A percentile compares a stretch with the other conserved stretches of the same genome.
These are phyloP conservation scores for Polyporus tsugae DNA, from an alignment of 1,284 basidiomycete species.

Conservation along the genomic window DNA sequence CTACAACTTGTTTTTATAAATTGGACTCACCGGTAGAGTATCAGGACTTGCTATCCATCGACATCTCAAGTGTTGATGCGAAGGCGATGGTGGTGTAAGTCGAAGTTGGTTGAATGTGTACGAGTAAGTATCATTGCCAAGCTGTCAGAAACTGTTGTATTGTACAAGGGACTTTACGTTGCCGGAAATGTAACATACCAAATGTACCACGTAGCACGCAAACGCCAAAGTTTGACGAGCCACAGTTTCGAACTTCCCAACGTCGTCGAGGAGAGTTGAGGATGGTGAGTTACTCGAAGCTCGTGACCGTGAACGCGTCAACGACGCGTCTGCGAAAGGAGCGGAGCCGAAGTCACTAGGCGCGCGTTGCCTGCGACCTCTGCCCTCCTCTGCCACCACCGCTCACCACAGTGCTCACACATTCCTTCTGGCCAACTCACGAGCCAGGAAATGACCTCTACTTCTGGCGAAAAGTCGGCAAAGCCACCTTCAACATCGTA, in stretches of 20 bases:
- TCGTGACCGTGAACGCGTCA: constrained; percentile 7
- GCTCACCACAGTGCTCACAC: neutral
- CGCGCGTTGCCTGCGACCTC: neutral
- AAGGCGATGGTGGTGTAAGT: constrained; percentile 37
- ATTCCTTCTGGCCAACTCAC: neutral
- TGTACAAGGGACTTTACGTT: neutral
- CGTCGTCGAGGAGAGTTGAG: no score
- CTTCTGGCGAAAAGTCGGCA: neutral
- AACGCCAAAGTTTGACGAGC: neutral
- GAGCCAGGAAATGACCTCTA: neutral
- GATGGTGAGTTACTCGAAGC: neutral
- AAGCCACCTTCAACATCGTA: constrained; percentile 25
- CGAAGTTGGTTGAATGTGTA: neutral
- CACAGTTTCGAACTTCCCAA: no score
- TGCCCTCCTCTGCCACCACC: neutral
- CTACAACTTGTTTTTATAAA: neutral
- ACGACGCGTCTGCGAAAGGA: neutral
- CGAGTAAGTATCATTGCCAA: neutral
- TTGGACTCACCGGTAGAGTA: neutral
- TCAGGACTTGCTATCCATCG: constrained; percentile 40
- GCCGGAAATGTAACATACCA: neutral
- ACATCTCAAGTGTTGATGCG: constrained; percentile 37
- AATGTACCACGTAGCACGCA: neutral
- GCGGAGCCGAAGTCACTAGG: neutral
- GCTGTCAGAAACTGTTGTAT: constrained; percentile 1